Conservation (phyloP, 192 early-diverging fungal genomes). For the Coemansia sp. region DNA sequence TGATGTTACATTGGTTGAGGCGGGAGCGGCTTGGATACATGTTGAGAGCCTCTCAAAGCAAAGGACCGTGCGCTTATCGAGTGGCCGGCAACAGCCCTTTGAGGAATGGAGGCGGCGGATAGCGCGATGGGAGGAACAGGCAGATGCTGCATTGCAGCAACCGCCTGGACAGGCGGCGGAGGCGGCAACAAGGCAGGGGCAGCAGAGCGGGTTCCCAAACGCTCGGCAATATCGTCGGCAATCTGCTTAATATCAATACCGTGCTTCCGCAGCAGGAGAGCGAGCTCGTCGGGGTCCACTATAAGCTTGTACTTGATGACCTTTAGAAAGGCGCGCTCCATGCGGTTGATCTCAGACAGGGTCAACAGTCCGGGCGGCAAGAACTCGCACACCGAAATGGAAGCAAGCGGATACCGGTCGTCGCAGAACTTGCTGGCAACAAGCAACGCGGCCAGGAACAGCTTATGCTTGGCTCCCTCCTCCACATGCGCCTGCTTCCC, state of each 20-base stretch:
- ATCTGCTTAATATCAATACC: slow-evolving; percentile 49
- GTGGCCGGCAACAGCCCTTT: slow-evolving; percentile 43
- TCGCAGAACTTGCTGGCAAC: slow-evolving; percentile 57
- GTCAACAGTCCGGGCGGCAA: slow-evolving; percentile 30
- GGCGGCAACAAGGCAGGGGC: background rate
- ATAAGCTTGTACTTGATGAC: slow-evolving; percentile 49
- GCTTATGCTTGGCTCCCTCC: slow-evolving; percentile 50
- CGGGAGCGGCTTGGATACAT: slow-evolving; percentile 25
- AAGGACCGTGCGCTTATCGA: slow-evolving; percentile 34
- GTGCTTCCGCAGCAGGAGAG: slow-evolving; percentile 39
- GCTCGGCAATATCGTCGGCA: slow-evolving; percentile 29
- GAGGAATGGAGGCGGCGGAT: slow-evolving; percentile 10
- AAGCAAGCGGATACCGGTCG: slow-evolving; percentile 46
- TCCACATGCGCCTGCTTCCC: slow-evolving; percentile 31
- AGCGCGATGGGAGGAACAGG: background rate
- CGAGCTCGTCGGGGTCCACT: slow-evolving; percentile 50
- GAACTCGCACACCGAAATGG: slow-evolving; percentile 43
- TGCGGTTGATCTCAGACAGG: slow-evolving; percentile 40
- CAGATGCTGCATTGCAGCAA: background rate
- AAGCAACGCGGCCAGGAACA: slow-evolving; percentile 45
- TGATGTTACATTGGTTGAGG: slow-evolving; percentile 4
- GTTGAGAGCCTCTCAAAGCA: slow-evolving; percentile 12
- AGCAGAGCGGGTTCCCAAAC: background rate
- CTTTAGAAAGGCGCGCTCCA: slow-evolving; percentile 46
- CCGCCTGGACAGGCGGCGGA: background rate